These are phyloP conservation scores for Marvania coccoides DNA, from an alignment of 139 green algal genomes.

Conservation along the genomic window DNA sequence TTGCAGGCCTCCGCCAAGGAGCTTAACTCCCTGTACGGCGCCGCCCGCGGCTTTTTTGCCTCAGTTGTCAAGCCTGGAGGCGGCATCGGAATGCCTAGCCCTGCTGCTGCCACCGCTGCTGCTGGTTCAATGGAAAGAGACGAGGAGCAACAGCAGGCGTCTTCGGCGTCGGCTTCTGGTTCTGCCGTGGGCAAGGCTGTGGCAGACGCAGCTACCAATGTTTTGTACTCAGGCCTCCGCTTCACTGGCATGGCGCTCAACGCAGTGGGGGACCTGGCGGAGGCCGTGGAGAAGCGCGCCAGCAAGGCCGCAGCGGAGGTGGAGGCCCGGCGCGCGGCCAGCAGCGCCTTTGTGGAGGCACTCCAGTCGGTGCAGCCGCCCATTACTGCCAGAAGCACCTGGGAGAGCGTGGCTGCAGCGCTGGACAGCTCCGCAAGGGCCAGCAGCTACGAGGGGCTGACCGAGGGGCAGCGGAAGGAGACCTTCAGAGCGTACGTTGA, in stretches of 20 bases:
- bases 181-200: constrained; percentile 1
- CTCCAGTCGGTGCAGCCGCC: constrained; percentile 15
- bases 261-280: constrained; percentile 21
- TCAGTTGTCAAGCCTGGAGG: background rate
- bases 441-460: constrained; percentile 17
- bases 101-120: background rate
- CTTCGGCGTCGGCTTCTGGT: background rate
- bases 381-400: constrained; percentile 8
- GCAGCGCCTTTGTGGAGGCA: constrained; percentile 29
- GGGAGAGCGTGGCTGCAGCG: background rate
- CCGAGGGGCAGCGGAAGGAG: constrained; percentile 10
- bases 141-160: background rate
- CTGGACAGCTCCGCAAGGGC: background rate
- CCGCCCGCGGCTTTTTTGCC: background rate
- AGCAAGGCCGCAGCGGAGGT: background rate
- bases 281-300: constrained; percentile 5
- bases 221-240: constrained; percentile 18
- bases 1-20: constrained; percentile 10
- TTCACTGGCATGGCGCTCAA: constrained; percentile 25
- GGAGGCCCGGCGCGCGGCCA: background rate
- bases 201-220: constrained; percentile 3
- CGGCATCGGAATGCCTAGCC: background rate
- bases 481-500: constrained; percentile 33
- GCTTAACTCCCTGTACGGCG: constrained; percentile 6
- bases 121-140: background rate